These are phyloP conservation scores for Mortierella sp. DNA, from an alignment of 371 early-diverging fungal genomes.

Conservation along the genomic window DNA sequence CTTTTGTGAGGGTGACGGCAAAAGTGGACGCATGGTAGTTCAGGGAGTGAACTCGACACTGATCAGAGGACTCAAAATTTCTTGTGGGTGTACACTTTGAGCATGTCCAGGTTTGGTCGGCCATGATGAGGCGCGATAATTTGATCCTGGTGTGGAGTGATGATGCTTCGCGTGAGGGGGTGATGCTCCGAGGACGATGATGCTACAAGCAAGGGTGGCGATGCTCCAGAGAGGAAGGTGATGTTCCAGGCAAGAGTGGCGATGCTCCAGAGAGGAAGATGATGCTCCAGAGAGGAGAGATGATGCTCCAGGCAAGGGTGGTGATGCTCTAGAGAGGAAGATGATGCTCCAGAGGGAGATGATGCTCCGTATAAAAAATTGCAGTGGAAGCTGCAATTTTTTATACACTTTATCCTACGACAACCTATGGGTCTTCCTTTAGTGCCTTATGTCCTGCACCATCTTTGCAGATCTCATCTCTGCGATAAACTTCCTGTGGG, in stretches of 20 bases:
- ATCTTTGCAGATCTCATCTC: no score
- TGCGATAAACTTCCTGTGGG: no score
- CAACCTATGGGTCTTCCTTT: no score
- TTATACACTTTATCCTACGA: no score
- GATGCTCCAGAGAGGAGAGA: neutral
- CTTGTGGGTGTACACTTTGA: conserved; percentile 17
- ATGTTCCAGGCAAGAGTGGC: neutral
- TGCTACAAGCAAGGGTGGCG: neutral
- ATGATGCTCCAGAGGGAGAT: no score
- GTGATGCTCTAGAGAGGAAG: neutral
- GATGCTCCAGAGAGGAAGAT: conserved; percentile 1
- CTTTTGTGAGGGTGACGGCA: conserved; percentile 12
- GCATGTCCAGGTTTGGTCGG: conserved; percentile 18
- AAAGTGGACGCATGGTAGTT: conserved; percentile 16
- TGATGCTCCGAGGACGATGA: conserved; percentile 1
- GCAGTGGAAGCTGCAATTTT: no score
- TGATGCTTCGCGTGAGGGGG: neutral
- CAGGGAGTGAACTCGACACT: conserved; percentile 10
- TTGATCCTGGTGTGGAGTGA: neutral
- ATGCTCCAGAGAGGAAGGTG: conserved; percentile 4
- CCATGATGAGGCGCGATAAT: conserved; percentile 4
- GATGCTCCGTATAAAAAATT: no score
- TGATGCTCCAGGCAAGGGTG: conserved; percentile 2
- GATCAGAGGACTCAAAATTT: conserved; percentile 18
- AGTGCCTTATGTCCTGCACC: no score